A percentile compares a stretch with the other conserved stretches of the same genome.
Evolutionary conservation across 2,329 filamentous ascomycete genomes (phyloP).

Genomic region (Fusarium cyanostomum): DNA sequence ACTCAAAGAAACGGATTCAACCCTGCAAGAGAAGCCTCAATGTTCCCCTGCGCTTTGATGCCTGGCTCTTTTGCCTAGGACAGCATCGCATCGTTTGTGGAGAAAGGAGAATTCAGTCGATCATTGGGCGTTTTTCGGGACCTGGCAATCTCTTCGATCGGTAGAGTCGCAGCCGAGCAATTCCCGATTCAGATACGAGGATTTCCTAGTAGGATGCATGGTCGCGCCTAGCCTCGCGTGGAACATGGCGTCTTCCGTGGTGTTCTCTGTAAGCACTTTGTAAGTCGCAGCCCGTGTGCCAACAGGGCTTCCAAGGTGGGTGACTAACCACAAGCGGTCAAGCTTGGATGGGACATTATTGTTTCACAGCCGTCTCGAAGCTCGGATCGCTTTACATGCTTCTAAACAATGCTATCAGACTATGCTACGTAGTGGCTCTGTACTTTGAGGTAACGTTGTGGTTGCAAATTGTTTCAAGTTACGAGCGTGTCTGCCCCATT

Average conservation of each 20-base stretch:
- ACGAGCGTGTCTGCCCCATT: too few species aligned
- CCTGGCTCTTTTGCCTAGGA: constrained; percentile 17
- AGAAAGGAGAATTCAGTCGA: not conserved
- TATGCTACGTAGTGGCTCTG: too few species aligned
- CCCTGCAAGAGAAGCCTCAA: not conserved
- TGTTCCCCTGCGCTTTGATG: not conserved
- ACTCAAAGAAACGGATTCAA: not conserved
- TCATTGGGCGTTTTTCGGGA: constrained; percentile 3
- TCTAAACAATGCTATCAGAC: too few species aligned
- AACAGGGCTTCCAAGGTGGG: not conserved
- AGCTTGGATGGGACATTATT: too few species aligned
- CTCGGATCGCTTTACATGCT: too few species aligned
- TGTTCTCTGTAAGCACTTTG: not conserved
- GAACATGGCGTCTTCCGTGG: not conserved
- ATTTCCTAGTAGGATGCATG: too few species aligned
- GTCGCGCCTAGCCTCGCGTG: not conserved
- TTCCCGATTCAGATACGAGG: too few species aligned
- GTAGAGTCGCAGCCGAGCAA: too few species aligned
- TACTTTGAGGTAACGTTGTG: too few species aligned
- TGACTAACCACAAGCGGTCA: too few species aligned
- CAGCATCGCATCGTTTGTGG: constrained; percentile 25
- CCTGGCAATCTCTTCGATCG: not conserved
- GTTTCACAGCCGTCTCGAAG: too few species aligned
- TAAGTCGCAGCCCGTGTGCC: not conserved
- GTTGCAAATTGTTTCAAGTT: too few species aligned